A percentile compares a stretch with the other conserved stretches of the same genome.
These are phyloP conservation scores for Cubamyces lactineus DNA, from an alignment of 768 basidiomycete genomes.

Conservation along the genomic window DNA sequence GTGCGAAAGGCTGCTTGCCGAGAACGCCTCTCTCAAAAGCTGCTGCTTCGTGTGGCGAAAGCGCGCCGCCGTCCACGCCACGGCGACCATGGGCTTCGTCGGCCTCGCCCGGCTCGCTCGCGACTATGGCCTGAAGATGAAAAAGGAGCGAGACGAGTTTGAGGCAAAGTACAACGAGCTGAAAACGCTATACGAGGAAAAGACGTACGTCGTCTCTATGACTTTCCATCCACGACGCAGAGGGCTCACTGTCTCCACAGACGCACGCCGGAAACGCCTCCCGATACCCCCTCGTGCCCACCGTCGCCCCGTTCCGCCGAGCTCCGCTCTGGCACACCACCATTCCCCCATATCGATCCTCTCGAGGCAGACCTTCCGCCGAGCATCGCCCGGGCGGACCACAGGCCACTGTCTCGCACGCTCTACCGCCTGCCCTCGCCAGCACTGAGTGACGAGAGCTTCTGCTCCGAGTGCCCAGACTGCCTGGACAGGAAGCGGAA, in stretches of 20 bases:
- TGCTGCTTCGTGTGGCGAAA: slow-evolving; percentile 38
- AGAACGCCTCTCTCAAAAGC: slow-evolving; percentile 33
- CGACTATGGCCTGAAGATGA: slow-evolving; percentile 34
- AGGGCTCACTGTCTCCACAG: not conserved
- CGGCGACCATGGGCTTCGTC: slow-evolving; percentile 37
- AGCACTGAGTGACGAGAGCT: slow-evolving; percentile 29
- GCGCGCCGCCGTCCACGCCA: slow-evolving; percentile 37
- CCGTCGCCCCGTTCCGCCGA: slow-evolving; percentile 14
- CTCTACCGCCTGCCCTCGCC: slow-evolving; percentile 30
- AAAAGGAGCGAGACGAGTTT: slow-evolving; percentile 33
- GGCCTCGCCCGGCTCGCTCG: slow-evolving; percentile 37
- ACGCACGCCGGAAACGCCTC: slow-evolving; percentile 4
- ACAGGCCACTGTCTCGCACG: slow-evolving; percentile 20
- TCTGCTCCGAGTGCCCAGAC: slow-evolving; percentile 35
- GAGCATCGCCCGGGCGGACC: slow-evolving; percentile 12
- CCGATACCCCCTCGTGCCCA: slow-evolving; percentile 13
- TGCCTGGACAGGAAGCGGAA: slow-evolving; percentile 25
- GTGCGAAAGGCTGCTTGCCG: slow-evolving; percentile 30
- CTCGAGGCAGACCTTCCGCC: slow-evolving; percentile 17
- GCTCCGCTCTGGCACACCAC: slow-evolving; percentile 8
- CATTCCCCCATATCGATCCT: slow-evolving; percentile 17
- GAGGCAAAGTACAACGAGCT: slow-evolving; percentile 32
- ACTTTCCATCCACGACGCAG: not conserved
- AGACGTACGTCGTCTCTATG: slow-evolving; percentile 23
- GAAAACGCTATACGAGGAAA: slow-evolving; percentile 31